phyloP scores from a whole-genome alignment of 192 early-diverging fungal genomes.

The Mycoemilia scoparia region DNA sequence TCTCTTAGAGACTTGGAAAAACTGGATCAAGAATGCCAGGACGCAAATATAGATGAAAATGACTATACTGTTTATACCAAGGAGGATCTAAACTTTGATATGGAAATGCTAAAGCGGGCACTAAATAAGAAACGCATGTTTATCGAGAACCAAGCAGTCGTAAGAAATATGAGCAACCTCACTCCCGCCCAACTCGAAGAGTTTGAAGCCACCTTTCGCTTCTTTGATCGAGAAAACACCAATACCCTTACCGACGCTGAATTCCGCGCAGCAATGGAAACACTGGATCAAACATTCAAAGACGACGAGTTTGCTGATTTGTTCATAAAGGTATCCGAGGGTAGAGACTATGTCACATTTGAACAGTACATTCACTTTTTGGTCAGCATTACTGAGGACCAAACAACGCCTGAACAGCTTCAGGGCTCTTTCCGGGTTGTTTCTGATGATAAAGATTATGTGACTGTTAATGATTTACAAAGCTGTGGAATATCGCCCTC shows the following conservation, averaged over 20 bases:
- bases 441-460: slow-evolving; percentile 67
- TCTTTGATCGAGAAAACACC: slow-evolving; percentile 75
- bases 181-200: slow-evolving; percentile 85
- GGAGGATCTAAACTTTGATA: slow-evolving; percentile 79
- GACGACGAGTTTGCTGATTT: slow-evolving; percentile 53
- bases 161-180: slow-evolving; percentile 80
- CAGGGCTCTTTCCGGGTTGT: slow-evolving; percentile 69
- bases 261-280: slow-evolving; percentile 73
- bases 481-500: slow-evolving; percentile 53
- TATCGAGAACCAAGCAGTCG: slow-evolving; percentile 92
- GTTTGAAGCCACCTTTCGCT: slow-evolving; percentile 74
- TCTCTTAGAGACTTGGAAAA: slow-evolving; percentile 36
- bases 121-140: slow-evolving; percentile 66
- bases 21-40: slow-evolving; percentile 46
- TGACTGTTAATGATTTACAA: slow-evolving; percentile 70
- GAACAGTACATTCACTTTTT: slow-evolving; percentile 80
- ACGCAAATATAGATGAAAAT: slow-evolving; percentile 85
- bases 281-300: slow-evolving; percentile 49
- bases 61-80: slow-evolving; percentile 83
- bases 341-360: slow-evolving; percentile 52
- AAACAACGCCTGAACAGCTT: slow-evolving; percentile 72
- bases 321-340: slow-evolving; percentile 45
- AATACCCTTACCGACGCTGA: slow-evolving; percentile 61
- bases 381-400: slow-evolving; percentile 74
- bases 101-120: slow-evolving; percentile 57